Evolutionary conservation across 257 asterid species (phyloP).

Genomic region (Verbena officinalis): DNA sequence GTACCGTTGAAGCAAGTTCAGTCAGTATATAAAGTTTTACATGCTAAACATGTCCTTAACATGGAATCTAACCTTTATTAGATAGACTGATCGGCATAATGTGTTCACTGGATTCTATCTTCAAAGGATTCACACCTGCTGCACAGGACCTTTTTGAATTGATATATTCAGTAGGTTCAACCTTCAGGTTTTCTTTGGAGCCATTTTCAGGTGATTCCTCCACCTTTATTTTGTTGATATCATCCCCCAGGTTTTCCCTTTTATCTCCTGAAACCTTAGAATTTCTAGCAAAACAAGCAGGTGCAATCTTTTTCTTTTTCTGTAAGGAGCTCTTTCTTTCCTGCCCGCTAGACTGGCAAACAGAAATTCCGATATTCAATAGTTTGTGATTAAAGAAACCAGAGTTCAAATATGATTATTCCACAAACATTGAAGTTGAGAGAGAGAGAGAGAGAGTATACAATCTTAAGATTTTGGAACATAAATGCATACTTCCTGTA

Average conservation of each 20-base stretch:
- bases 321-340: slow-evolving; percentile 40
- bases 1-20: not conserved
- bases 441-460: not conserved
- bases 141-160: slow-evolving; percentile 25
- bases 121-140: slow-evolving; percentile 36
- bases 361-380: slow-evolving; percentile 15
- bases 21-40: slow-evolving; percentile 2
- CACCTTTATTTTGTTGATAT: slow-evolving; percentile 29
- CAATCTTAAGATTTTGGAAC: not conserved
- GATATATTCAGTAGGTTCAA: slow-evolving; percentile 35
- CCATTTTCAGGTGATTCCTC: slow-evolving; percentile 41
- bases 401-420: slow-evolving; percentile 9
- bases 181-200: slow-evolving; percentile 27
- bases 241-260: slow-evolving; percentile 33
- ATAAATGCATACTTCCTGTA: not conserved
- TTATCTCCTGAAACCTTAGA: slow-evolving; percentile 38
- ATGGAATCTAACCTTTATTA: slow-evolving; percentile 45
- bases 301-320: slow-evolving; percentile 48
- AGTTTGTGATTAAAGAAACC: slow-evolving; percentile 5
- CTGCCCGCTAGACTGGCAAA: slow-evolving; percentile 44
- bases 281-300: slow-evolving; percentile 42
- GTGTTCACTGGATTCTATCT: slow-evolving; percentile 30
- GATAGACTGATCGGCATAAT: slow-evolving; percentile 30
- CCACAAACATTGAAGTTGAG: not conserved
- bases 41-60: slow-evolving; percentile 11